Evolutionary conservation across 2,329 filamentous ascomycete species (phyloP).

Genomic region (Exutisphaerella laricina): DNA sequence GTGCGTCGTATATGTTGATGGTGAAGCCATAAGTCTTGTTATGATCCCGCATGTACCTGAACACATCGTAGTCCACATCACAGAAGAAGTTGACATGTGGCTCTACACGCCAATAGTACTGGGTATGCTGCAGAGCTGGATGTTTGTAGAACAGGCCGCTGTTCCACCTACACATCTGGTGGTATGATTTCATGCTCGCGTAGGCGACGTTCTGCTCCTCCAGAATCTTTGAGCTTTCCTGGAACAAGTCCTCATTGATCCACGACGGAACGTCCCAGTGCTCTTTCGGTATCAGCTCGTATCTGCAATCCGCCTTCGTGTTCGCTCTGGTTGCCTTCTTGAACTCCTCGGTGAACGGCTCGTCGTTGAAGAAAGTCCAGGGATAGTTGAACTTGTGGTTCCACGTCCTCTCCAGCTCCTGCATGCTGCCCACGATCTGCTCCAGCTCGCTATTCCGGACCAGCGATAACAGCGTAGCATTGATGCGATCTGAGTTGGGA

Average conservation of each 20-base stretch:
- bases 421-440: slow-evolving; percentile 82
- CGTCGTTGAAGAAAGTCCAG: slow-evolving; percentile 99
- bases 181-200: slow-evolving; percentile 80
- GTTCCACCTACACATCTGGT: slow-evolving; percentile 99
- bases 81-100: slow-evolving; percentile 99
- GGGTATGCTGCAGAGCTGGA: slow-evolving; percentile 71
- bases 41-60: slow-evolving; percentile 94
- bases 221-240: slow-evolving; percentile 76
- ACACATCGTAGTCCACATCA: slow-evolving; percentile 96
- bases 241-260: slow-evolving; percentile 84
- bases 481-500: slow-evolving; percentile 73
- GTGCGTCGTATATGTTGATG: slow-evolving; percentile 91
- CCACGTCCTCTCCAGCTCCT: slow-evolving; percentile 88
- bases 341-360: slow-evolving; percentile 89
- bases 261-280: slow-evolving; percentile 90
- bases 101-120: slow-evolving; percentile 98
- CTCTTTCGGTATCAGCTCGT: slow-evolving; percentile 85
- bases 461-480: slow-evolving; percentile 84
- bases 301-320: slow-evolving; percentile 83
- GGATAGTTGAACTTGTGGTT: slow-evolving; percentile 99
- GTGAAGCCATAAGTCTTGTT: slow-evolving; percentile 99
- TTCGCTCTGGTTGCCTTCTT: slow-evolving; percentile 71
- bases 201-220: slow-evolving; percentile 86
- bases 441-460: slow-evolving; percentile 87
- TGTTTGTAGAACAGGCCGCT: slow-evolving; percentile 97